Base-by-base conservation (phyloP, 2,329 filamentous ascomycete species). In the Sphaerulina populicola region DNA sequence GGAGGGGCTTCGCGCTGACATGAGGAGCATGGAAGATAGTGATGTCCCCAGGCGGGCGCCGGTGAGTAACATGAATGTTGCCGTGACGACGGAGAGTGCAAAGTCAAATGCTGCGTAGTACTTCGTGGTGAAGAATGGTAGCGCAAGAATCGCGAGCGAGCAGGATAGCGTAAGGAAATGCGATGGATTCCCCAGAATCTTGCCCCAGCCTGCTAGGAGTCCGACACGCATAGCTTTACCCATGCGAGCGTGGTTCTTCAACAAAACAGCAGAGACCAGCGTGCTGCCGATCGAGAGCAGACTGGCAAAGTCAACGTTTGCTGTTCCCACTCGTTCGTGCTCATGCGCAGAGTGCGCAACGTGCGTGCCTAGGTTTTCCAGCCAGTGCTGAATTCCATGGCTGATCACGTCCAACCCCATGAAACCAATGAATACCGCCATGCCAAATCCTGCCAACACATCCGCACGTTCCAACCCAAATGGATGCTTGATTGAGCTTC, bases 361-460 rank as follows among this genome's bases (percentile, higher is more conserved):
- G 63, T 94, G 88, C 12, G 77, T 77, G 11, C 83, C 82, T 15
- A 80, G 64, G 44, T 76, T 76, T 69, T 96, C 91, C 9, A 98
- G 79, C n/a, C 89, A 79, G 68, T 98, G 91, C 66, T 95, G 93
- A 12, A 95, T 75, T 54, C 88, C 91, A 68, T 98, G 93, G 37
- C 88, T 94, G 55, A 98, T 85, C 44, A 98, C 80, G 63, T 98
- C 93, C 63, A 97, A 85, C 15, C 91, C 91, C 75, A 95, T 95
- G 70, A 98, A 98, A n/a, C 95, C 80, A 10, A 98, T 79, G 55
- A 96, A 88, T 36, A 98, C 86, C 46, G 89, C 94, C 82, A 97
- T 88, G 54, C 90, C 93, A 58, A 98, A 95, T 14, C 93, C 93
- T 33, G 90, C 89, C 12, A 98, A 79, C 4, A 98, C 91, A 69